Evolutionary conservation across 1,139 yeast species (phyloP).

Genomic region (Lodderomyces jiufengensis): DNA sequence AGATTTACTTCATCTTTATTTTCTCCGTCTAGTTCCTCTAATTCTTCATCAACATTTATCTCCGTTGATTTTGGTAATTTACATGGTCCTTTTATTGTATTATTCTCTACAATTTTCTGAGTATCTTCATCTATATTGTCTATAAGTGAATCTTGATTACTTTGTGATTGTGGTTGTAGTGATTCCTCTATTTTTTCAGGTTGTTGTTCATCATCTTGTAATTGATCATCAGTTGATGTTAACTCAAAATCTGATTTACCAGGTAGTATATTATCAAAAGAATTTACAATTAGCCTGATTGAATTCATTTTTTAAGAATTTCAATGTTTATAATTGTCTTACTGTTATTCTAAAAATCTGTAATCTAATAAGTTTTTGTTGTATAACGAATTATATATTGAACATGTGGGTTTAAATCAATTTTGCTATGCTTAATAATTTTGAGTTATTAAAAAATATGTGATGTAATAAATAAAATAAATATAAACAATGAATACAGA

Average conservation of each 20-base stretch:
- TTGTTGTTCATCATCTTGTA: constrained; percentile 13
- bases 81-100: constrained; percentile 1
- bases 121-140: constrained; percentile 1
- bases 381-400: too few species aligned
- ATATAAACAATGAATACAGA: too few species aligned
- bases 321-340: too few species aligned
- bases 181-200: constrained; percentile 16
- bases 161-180: constrained; percentile 3
- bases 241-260: constrained; percentile 9
- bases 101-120: not conserved
- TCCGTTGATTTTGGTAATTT: constrained; percentile 1
- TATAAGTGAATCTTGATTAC: not conserved
- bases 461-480: too few species aligned
- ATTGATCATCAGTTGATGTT: constrained; percentile 14
- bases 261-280: constrained; percentile 34
- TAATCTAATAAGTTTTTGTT: too few species aligned
- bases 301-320: constrained; percentile 40
- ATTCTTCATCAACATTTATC: not conserved
- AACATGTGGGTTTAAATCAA: too few species aligned
- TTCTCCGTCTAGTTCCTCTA: not conserved
- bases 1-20: constrained; percentile 4
- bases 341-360: too few species aligned
- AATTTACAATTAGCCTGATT: constrained; percentile 34
- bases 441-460: too few species aligned
- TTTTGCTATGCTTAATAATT: too few species aligned